Conservation (phyloP, 129 eudicot genomes). For the Artemisia tridentata region DNA sequence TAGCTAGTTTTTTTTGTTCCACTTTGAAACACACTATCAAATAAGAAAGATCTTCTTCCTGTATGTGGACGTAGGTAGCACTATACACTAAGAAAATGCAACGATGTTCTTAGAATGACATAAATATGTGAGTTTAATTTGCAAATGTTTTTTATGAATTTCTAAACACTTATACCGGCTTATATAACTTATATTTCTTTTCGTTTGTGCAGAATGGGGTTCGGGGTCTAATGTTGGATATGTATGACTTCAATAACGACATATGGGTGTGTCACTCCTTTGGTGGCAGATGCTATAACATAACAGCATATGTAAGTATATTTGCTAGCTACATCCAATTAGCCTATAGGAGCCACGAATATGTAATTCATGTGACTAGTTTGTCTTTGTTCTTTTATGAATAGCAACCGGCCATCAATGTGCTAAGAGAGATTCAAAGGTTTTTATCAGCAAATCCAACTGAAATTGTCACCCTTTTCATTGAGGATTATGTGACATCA, state of each 20-base stretch:
- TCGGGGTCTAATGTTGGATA: conserved; percentile 95
- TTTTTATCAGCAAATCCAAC: conserved; percentile 69
- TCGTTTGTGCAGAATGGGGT: conserved; percentile 72
- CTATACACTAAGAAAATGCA: too few species aligned
- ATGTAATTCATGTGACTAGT: conserved; percentile 6
- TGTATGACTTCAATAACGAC: conserved; percentile 89
- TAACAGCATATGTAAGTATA: conserved; percentile 77
- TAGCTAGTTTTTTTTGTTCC: too few species aligned
- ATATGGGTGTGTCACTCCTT: conserved; percentile 95
- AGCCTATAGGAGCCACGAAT: neutral
- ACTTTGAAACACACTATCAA: too few species aligned
- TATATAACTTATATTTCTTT: conserved; percentile 8
- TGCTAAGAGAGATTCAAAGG: conserved; percentile 59
- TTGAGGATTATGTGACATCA: conserved; percentile 80
- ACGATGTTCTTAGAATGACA: too few species aligned
- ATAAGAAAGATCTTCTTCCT: too few species aligned
- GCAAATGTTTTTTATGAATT: too few species aligned
- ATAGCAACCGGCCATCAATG: conserved; percentile 86
- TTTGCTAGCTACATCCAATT: neutral
- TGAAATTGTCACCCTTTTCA: conserved; percentile 78
- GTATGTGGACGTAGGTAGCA: too few species aligned
- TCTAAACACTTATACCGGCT: neutral
- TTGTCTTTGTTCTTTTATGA: conserved; percentile 2
- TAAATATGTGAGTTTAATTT: too few species aligned
- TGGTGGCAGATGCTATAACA: conserved; percentile 65